Evolutionary conservation across 2,329 filamentous ascomycete species (phyloP).

Genomic region (Emericellopsis cladophorae): DNA sequence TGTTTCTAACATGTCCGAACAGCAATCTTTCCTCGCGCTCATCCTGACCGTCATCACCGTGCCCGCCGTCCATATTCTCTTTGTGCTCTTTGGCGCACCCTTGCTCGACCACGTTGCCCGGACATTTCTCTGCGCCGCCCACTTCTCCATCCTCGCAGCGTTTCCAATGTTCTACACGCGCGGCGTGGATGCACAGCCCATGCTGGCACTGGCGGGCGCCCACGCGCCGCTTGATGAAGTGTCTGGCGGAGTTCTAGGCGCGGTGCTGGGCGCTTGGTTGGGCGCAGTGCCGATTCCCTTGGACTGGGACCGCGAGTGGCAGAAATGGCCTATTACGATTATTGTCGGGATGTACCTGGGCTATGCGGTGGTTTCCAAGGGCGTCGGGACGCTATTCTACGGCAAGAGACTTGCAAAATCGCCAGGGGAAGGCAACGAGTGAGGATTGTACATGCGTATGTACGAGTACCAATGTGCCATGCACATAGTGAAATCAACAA

Average conservation of each 20-base stretch:
- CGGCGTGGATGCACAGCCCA: conserved; percentile 59
- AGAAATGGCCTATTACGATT: conserved; percentile 93
- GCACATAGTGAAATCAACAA: no score
- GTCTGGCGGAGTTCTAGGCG: conserved; percentile 72
- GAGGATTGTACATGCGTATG: neutral
- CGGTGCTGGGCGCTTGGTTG: conserved; percentile 73
- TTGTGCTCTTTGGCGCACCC: conserved; percentile 87
- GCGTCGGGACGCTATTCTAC: conserved; percentile 39
- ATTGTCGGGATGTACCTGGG: conserved; percentile 72
- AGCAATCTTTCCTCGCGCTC: conserved; percentile 33
- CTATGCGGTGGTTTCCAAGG: conserved; percentile 55
- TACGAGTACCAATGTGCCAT: no score
- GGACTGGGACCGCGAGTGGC: conserved; percentile 99
- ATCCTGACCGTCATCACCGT: conserved; percentile 59
- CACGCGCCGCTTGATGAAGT: conserved; percentile 68
- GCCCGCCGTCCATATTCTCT: conserved; percentile 44
- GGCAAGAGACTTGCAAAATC: conserved; percentile 25
- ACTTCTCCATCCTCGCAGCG: conserved; percentile 66
- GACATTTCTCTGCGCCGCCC: conserved; percentile 68
- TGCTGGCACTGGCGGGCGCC: conserved; percentile 56
- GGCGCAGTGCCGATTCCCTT: conserved; percentile 91
- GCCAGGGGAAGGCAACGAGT: conserved; percentile 15
- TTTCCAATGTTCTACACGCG: conserved; percentile 79
- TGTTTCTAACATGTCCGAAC: neutral
- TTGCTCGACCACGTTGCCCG: conserved; percentile 68